Base-by-base conservation (phyloP, 768 basidiomycete genomes). In the Tylopilus felleus region DNA sequence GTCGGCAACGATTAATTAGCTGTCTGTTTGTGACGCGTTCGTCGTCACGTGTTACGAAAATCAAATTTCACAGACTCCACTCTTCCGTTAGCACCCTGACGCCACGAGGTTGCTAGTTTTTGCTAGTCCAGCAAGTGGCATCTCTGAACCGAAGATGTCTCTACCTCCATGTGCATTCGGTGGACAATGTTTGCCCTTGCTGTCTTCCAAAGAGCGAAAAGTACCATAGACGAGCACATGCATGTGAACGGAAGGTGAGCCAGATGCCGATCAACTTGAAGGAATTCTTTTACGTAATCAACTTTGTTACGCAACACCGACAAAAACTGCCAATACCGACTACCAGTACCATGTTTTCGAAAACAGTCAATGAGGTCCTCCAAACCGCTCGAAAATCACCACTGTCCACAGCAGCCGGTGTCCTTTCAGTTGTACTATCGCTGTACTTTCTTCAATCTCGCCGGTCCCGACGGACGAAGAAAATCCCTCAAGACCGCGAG, bases 401-500 rank as follows among this genome's bases (percentile, higher is more conserved):
- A 0, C 9, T 66, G 2, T 42, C 50, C 13, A 43, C 59, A 1
- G 46, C 45, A 3, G 46, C 49, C 36, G 55, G 67, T 2, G 38
- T 44, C n/a, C n/a, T 68, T 0, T 49, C 57, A 10, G n/a, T 60
- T 4, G 41, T 49, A 9, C 49, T 70, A 41, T 51, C 56, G 14
- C 23, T 67, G 8, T 62, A 66, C 40, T 43, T 71, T 28, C 7
- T 57, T 33, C 58, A 35, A 16, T 55, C 53, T 10, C 53, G 57
- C 2, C 49, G 64, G 12, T 61, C 60, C 0, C 64, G 52, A 38
- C 75, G 80, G 28, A 65, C 65, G 3, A 48, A 55, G 23, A 73
- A 71, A 50, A 60, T 87, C 8, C 63, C 74, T 8, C 72, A 66
- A n/a, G 51, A 50, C 1, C 57, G 74, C 3, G 93, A 96, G 65